Conservation (phyloP, 768 basidiomycete genomes). For the Termitomyces sp. region DNA sequence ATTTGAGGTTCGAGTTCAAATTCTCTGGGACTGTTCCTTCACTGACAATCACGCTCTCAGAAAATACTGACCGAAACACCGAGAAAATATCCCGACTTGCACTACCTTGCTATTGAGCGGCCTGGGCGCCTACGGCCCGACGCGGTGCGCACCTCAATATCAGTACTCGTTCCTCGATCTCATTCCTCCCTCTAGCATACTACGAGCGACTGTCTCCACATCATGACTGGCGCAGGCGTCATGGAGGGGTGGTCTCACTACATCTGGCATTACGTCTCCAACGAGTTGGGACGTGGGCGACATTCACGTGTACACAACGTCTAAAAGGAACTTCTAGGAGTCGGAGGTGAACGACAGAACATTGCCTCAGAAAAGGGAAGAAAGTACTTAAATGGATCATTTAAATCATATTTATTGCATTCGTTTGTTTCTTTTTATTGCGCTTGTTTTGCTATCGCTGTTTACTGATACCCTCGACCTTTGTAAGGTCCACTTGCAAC, state of each 20-base stretch:
- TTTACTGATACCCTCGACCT: background rate
- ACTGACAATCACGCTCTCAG: conserved; percentile 25
- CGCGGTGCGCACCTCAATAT: conserved; percentile 43
- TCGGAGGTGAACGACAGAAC: background rate
- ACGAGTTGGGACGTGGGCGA: conserved; percentile 19
- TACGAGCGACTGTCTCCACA: conserved; percentile 45
- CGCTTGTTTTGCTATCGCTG: background rate
- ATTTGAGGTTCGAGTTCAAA: conserved; percentile 46
- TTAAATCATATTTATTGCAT: conserved; percentile 10
- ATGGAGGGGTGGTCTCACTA: conserved; percentile 52
- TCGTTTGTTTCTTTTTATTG: background rate
- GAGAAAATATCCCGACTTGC: conserved; percentile 49
- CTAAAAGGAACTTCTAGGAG: background rate
- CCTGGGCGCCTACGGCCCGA: conserved; percentile 65
- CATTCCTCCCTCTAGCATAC: conserved; percentile 31
- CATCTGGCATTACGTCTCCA: conserved; percentile 45
- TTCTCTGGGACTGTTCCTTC: background rate
- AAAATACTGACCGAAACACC: conserved; percentile 34
- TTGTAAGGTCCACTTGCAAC: background rate
- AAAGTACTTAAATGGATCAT: conserved; percentile 4
- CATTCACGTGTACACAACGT: conserved; percentile 14
- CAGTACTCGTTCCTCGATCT: background rate
- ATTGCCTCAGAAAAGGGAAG: background rate
- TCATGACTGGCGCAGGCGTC: conserved; percentile 47
- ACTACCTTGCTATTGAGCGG: conserved; percentile 59